A percentile compares a stretch with the other conserved stretches of the same genome.
Conservation (phyloP, 495 filamentous ascomycete species). For the Aspergillus taichungensis region DNA sequence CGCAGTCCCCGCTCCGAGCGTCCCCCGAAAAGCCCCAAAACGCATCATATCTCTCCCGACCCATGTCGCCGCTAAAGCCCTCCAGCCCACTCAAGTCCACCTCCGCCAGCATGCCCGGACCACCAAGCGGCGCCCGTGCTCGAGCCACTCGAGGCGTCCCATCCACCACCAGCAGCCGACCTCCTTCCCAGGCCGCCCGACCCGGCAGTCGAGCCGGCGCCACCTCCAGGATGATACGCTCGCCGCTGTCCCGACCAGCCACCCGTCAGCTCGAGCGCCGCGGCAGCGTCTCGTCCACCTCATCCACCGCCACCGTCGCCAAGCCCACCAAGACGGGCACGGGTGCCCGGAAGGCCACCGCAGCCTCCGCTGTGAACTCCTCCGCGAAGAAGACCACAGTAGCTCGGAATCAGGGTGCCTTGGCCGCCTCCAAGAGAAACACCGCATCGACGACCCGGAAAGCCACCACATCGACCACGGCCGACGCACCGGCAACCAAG, state of each 20-base stretch:
- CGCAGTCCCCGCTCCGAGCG: slow-evolving; percentile 45
- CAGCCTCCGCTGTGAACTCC: slow-evolving; percentile 33
- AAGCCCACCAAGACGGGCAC: slow-evolving; percentile 43
- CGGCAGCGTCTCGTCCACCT: slow-evolving; percentile 34
- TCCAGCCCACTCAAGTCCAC: slow-evolving; percentile 42
- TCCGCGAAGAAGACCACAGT: slow-evolving; percentile 36
- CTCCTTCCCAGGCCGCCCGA: slow-evolving; percentile 25
- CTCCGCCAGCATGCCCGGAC: slow-evolving; percentile 11
- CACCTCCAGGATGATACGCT: slow-evolving; percentile 21
- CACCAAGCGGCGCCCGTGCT: slow-evolving; percentile 13
- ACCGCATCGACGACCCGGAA: slow-evolving; percentile 26
- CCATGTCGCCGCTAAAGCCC: slow-evolving; percentile 47
- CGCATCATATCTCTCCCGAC: slow-evolving; percentile 42
- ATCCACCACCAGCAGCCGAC: slow-evolving; percentile 19
- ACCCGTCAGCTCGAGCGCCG: slow-evolving; percentile 38
- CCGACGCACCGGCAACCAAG: slow-evolving; percentile 25
- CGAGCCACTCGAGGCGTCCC: slow-evolving; percentile 26
- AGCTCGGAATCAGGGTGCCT: slow-evolving; percentile 24
- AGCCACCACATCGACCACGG: slow-evolving; percentile 24
- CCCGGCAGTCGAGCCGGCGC: slow-evolving; percentile 22
- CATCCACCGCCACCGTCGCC: slow-evolving; percentile 49
- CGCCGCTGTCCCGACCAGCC: slow-evolving; percentile 29
- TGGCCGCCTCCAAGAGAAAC: slow-evolving; percentile 29
- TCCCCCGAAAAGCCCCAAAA: slow-evolving; percentile 37
- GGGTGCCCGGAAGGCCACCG: slow-evolving; percentile 37